phyloP scores from a whole-genome alignment of 2,329 filamentous ascomycete genomes.

The Fusarium vanettenii region DNA sequence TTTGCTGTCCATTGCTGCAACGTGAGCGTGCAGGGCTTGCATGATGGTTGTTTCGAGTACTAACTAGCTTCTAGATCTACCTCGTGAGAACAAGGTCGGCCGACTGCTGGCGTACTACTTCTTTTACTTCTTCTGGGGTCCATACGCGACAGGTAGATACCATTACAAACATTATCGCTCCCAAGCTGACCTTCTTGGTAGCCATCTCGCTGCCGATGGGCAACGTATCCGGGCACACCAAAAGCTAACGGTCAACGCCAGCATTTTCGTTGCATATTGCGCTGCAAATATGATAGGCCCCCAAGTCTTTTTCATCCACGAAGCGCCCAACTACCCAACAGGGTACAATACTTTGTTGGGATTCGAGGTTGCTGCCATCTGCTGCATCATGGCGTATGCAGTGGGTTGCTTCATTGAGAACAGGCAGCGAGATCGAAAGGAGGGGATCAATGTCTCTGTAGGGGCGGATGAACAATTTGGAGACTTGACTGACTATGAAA shows the following conservation, averaged over 20 bases:
- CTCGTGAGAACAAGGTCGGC: slow-evolving; percentile 56
- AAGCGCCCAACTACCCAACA: slow-evolving; percentile 57
- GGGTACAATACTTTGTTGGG: background rate
- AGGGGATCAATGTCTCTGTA: background rate
- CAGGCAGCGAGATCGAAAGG: background rate
- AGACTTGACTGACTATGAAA: slow-evolving; percentile 8
- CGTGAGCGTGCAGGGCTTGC: background rate
- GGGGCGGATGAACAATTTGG: background rate
- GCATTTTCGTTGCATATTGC: slow-evolving; percentile 58
- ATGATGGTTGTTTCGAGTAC: background rate
- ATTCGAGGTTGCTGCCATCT: slow-evolving; percentile 4
- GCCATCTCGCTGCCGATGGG: slow-evolving; percentile 36
- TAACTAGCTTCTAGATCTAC: slow-evolving; percentile 22
- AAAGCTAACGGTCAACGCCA: slow-evolving; percentile 54
- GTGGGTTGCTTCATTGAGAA: background rate
- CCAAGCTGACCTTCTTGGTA: background rate
- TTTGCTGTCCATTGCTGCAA: slow-evolving; percentile 1
- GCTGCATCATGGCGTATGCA: background rate
- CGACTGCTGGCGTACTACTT: slow-evolving; percentile 19
- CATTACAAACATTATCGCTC: background rate
- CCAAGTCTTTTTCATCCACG: slow-evolving; percentile 53
- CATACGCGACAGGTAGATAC: slow-evolving; percentile 32
- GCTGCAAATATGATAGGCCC: slow-evolving; percentile 55
- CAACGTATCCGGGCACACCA: slow-evolving; percentile 40
- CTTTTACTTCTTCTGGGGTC: slow-evolving; percentile 45